These are phyloP conservation scores for Fraxinus dipetala DNA, from an alignment of 305 asterid species.

Conservation along the genomic window DNA sequence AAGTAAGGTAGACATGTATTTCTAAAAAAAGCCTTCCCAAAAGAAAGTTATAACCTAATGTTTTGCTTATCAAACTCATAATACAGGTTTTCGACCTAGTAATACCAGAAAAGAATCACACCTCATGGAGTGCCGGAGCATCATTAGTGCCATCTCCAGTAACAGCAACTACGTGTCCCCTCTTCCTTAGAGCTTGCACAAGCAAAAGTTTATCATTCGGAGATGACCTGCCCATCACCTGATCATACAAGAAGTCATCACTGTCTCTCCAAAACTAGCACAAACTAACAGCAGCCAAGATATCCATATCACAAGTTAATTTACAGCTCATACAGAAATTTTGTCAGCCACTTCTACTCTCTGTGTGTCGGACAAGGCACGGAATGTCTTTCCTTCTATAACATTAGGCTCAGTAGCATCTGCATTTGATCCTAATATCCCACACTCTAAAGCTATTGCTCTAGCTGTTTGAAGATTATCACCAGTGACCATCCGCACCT, in stretches of 20 bases:
- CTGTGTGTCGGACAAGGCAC: constrained; percentile 51
- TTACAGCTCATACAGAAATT: constrained; percentile 69
- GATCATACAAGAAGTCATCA: constrained; percentile 18
- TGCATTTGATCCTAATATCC: constrained; percentile 67
- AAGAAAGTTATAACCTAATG: not conserved
- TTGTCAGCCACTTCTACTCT: constrained; percentile 75
- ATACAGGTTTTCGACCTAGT: not conserved
- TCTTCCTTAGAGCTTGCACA: constrained; percentile 90
- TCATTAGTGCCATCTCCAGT: constrained; percentile 99
- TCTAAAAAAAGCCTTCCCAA: not conserved
- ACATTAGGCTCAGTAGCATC: constrained; percentile 80
- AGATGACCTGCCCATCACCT: constrained; percentile 99
- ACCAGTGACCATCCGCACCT: constrained; percentile 99
- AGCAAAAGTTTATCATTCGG: constrained; percentile 92
- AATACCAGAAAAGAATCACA: constrained; percentile 28
- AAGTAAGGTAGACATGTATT: not conserved
- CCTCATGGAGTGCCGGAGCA: constrained; percentile 99
- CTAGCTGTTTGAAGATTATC: constrained; percentile 89
- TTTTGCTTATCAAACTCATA: constrained; percentile 2
- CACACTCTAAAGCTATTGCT: constrained; percentile 95
- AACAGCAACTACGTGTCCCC: constrained; percentile 91
- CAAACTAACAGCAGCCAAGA: not conserved
- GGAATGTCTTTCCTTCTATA: constrained; percentile 83
- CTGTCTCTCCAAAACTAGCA: constrained; percentile 9
- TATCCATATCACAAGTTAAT: constrained; percentile 1